Percentiles rank a stretch among this genome's conserved stretches.
These are phyloP conservation scores for Annulohypoxylon bovei DNA, from an alignment of 495 filamentous ascomycete species.

Conservation along the genomic window DNA sequence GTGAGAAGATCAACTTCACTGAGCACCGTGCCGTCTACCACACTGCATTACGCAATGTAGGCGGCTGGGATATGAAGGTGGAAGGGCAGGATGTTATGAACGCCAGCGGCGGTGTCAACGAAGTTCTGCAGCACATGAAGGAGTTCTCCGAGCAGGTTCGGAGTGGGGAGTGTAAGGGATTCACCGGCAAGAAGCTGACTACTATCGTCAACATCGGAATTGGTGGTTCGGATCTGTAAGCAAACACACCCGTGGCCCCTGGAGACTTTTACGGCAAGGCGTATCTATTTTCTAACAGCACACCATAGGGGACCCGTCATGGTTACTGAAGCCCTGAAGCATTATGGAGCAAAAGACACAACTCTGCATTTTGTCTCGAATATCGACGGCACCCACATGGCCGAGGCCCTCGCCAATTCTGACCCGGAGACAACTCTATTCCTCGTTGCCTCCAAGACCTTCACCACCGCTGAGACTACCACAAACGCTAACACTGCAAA, in stretches of 20 bases:
- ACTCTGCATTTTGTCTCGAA: conserved; percentile 98
- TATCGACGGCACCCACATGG: conserved; percentile 97
- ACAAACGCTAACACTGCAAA: conserved; percentile 98
- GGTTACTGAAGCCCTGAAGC: conserved; percentile 96
- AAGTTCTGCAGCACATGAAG: conserved; percentile 95
- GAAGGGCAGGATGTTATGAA: conserved; percentile 96
- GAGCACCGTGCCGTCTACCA: conserved; percentile 97
- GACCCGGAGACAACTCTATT: conserved; percentile 98
- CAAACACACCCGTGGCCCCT: conserved; percentile 17
- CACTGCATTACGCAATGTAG: conserved; percentile 87
- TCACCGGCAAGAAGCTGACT: conserved; percentile 95
- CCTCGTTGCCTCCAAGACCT: conserved; percentile 98
- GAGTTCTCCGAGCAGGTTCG: conserved; percentile 94
- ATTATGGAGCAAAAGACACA: conserved; percentile 84
- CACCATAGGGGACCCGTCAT: conserved; percentile 87
- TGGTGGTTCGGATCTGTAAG: conserved; percentile 96
- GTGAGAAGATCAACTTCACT: conserved; percentile 99
- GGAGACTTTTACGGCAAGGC: not conserved
- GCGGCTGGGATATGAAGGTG: conserved; percentile 87
- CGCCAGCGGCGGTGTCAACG: conserved; percentile 73
- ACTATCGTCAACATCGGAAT: conserved; percentile 98
- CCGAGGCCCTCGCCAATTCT: conserved; percentile 87
- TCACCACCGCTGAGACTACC: conserved; percentile 96
- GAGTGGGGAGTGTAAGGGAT: conserved; percentile 97
- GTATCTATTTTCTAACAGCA: conserved; percentile 48